phyloP scores from a whole-genome alignment of 148 eudicot species.

The Cornus suecica region DNA sequence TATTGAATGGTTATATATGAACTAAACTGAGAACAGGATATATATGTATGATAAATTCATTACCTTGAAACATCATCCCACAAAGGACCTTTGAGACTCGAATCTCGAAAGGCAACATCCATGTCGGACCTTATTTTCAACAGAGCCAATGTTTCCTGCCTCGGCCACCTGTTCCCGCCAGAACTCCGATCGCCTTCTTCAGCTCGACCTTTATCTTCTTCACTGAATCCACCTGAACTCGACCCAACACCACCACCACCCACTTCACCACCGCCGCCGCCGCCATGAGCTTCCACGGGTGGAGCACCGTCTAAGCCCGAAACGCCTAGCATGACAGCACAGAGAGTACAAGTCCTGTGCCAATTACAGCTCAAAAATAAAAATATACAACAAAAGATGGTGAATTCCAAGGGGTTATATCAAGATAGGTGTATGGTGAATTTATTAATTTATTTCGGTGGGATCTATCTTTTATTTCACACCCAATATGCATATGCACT shows the following conservation, averaged over 20 bases:
- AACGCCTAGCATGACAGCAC: conserved; percentile 44
- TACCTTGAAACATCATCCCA: conserved; percentile 98
- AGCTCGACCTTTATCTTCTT: conserved; percentile 18
- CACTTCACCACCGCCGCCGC: conserved; percentile 24
- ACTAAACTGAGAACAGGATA: background rate
- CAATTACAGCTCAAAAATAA: conserved; percentile 34
- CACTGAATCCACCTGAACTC: conserved; percentile 34
- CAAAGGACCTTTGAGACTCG: conserved; percentile 88
- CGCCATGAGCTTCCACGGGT: conserved; percentile 5
- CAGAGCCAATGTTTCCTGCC: conserved; percentile 82
- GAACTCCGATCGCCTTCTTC: conserved; percentile 38
- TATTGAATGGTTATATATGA: background rate
- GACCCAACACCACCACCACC: conserved; percentile 17
- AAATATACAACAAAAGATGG: conserved; percentile 32
- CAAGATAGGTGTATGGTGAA: conserved; percentile 50
- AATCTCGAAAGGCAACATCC: conserved; percentile 88
- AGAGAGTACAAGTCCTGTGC: background rate
- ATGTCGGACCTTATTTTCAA: conserved; percentile 80
- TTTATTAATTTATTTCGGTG: conserved; percentile 43
- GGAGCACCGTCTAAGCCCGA: conserved; percentile 26
- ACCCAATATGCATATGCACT: background rate
- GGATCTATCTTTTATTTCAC: conserved; percentile 79
- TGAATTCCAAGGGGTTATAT: conserved; percentile 83
- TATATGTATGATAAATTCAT: background rate
- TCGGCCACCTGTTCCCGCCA: conserved; percentile 93